phyloP scores from a whole-genome alignment of 306 rosid species.

The Lablab purpureus region DNA sequence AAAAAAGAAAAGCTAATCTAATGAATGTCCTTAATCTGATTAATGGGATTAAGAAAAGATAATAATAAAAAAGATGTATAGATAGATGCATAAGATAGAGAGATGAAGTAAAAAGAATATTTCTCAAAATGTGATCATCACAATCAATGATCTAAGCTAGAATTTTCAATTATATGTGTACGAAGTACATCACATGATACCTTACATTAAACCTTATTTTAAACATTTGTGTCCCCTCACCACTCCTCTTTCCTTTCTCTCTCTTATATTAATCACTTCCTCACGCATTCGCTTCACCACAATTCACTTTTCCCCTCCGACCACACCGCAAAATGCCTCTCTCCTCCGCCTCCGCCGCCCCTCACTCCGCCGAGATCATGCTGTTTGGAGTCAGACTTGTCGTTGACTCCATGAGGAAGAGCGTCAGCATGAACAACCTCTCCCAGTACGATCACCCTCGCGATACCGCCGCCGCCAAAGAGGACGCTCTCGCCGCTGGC shows the following conservation, averaged over 20 bases:
- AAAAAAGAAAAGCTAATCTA: neutral
- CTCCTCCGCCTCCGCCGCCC: constrained; percentile 30
- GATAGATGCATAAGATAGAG: neutral
- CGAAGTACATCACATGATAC: constrained; percentile 30
- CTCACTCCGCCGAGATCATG: constrained; percentile 66
- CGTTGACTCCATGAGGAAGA: constrained; percentile 85
- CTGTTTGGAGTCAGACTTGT: constrained; percentile 82
- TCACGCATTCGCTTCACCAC: neutral
- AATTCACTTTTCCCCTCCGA: neutral
- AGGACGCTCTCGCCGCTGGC: constrained; percentile 53
- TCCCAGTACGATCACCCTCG: constrained; percentile 82
- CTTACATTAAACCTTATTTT: neutral
- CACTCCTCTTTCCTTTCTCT: neutral
- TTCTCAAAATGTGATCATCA: neutral
- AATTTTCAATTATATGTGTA: constrained; percentile 11
- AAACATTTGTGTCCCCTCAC: neutral
- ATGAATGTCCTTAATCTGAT: neutral
- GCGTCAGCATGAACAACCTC: constrained; percentile 81
- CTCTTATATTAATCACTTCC: constrained; percentile 8
- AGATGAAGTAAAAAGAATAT: constrained; percentile 1
- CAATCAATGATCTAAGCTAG: neutral
- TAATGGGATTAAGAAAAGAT: neutral
- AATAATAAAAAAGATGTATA: neutral
- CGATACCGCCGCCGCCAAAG: constrained; percentile 44
- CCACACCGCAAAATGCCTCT: constrained; percentile 49